These are phyloP conservation scores for Auriscalpium vulgare DNA, from an alignment of 768 basidiomycete species.

Conservation along the genomic window DNA sequence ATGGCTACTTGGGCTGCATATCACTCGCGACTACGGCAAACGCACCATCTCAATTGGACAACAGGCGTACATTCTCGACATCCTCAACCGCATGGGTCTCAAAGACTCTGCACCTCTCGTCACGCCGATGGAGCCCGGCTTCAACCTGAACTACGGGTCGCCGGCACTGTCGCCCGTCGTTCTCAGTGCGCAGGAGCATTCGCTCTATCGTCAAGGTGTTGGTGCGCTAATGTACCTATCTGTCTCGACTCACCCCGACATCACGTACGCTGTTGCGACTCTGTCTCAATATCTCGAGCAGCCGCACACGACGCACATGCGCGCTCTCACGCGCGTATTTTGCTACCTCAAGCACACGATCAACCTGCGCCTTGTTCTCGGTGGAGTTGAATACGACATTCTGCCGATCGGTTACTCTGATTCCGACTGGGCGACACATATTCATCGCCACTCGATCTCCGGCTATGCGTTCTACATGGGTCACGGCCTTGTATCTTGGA, in stretches of 20 bases:
- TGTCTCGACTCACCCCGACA: constrained; percentile 27
- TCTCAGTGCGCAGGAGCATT: constrained; percentile 16
- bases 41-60: constrained; percentile 13
- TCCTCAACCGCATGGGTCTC: constrained; percentile 15
- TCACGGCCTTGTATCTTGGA: not conserved
- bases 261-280: constrained; percentile 20
- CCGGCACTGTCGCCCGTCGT: constrained; percentile 1
- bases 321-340: not conserved
- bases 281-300: not conserved
- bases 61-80: constrained; percentile 9
- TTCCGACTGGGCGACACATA: not conserved
- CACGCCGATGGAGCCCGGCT: constrained; percentile 6
- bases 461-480: not conserved
- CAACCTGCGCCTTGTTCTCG: not conserved
- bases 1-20: constrained; percentile 13
- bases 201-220: constrained; percentile 23
- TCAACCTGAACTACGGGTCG: not conserved
- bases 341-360: not conserved
- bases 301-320: not conserved
- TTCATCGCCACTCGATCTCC: not conserved
- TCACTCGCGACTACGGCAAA: constrained; percentile 15
- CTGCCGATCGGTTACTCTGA: not conserved
- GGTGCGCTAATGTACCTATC: constrained; percentile 27
- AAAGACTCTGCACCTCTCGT: constrained; percentile 1
- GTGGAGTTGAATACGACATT: not conserved